Evolutionary conservation across 352 stramenopile genomes (phyloP).

Genomic region (Phytopythium kandeliae): DNA sequence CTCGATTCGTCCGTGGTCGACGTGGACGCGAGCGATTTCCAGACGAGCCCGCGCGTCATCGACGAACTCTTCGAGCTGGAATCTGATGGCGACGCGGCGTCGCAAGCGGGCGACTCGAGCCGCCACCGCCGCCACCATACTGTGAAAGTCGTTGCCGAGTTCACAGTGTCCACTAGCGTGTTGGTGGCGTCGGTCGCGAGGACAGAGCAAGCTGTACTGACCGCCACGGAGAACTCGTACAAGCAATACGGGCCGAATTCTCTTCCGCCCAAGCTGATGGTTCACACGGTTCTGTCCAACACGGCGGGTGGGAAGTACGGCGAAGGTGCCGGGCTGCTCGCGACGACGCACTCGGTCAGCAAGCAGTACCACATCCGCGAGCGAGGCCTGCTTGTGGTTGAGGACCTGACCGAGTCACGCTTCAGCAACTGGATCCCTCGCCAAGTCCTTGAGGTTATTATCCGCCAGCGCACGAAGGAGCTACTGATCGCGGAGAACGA

Average conservation of each 20-base stretch:
- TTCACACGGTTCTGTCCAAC: conserved; percentile 79
- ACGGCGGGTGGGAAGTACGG: conserved; percentile 57
- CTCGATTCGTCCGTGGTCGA: conserved; percentile 49
- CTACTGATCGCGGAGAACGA: conserved; percentile 71
- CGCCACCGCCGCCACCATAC: conserved; percentile 16
- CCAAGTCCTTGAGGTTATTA: conserved; percentile 78
- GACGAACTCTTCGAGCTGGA: conserved; percentile 82
- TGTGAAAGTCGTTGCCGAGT: conserved; percentile 67
- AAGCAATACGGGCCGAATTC: conserved; percentile 54
- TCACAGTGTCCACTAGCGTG: conserved; percentile 58
- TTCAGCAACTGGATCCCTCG: conserved; percentile 83
- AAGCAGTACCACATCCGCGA: conserved; percentile 87
- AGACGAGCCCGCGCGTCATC: conserved; percentile 47
- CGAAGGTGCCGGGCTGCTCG: conserved; percentile 39
- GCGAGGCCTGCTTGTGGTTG: conserved; percentile 69
- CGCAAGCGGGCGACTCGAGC: conserved; percentile 28
- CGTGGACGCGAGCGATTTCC: conserved; percentile 23
- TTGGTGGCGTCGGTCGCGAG: conserved; percentile 60
- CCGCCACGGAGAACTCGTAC: conserved; percentile 66
- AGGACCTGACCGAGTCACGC: conserved; percentile 76
- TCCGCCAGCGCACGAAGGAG: conserved; percentile 70
- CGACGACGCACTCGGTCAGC: conserved; percentile 55
- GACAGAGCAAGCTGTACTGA: conserved; percentile 54
- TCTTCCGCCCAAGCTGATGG: conserved; percentile 58
- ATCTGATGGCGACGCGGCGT: conserved; percentile 35